Base-by-base conservation (phyloP, 1,284 basidiomycete species). In the Ceratobasidium sp. region DNA sequence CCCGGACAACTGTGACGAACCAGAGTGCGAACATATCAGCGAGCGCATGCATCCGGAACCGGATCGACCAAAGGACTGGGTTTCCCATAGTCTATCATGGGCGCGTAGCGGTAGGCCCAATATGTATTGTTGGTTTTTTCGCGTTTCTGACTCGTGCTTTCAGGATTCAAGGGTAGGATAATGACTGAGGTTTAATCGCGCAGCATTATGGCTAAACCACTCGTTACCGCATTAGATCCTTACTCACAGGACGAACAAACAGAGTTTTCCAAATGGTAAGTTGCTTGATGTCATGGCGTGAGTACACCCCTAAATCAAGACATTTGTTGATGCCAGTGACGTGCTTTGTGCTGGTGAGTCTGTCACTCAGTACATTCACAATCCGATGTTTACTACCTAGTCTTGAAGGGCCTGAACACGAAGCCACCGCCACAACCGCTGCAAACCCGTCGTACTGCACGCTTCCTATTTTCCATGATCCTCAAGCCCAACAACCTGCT, bases 11-110 rank as follows among this genome's bases (percentile, higher is more conserved):
- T 90, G 89, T 79, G 78, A 78, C 23, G 86, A 83, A 0, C 79
- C 83, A 0, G 88, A 89, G 20, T 58, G 86, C 17, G 83, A 88
- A 75, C 90, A 91, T 77, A 84, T 89, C 45, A 75, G 42, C 0
- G 80, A 80, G 20, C 83, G 80, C 23, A 82, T 90, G 76, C 80
- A 82, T 0, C 89, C 90, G 0, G 78, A 87, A 51, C 87, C 88
- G 0, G 80, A 85, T 15, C 82, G 81, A 20, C 49, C 85, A 0
- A 90, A 90, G 77, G 90, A 91, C 76, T 85, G 83, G 78, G 82
- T 91, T 39, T 87, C 87, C 2, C 90, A 91, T 79, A 82, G 81
- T 15, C 79, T 90, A n/a, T 86, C 86, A 77, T 91, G 90, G 90
- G 84, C 85, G 77, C 84, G 90, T n/a, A 68, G 53, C 15, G 75